Evolutionary conservation across 768 basidiomycete genomes (phyloP), one percentile per base, ranked within the genome.

Genomic region (Xerocomus brunneocitrinus): DNA sequence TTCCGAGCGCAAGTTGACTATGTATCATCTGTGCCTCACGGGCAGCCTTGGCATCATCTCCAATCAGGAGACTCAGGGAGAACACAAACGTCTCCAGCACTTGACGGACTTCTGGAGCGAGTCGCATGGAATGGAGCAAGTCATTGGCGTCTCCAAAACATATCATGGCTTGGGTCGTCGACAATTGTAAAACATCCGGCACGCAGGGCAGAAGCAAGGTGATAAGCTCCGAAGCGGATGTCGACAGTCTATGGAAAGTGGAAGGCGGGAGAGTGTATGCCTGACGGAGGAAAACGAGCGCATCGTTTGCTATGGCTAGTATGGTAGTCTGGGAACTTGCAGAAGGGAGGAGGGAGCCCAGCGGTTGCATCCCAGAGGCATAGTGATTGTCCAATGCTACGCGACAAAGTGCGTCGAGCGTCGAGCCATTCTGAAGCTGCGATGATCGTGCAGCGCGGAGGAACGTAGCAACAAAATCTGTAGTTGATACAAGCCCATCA

Each of bases 1-100:
- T 87, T 19, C 79, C 80, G 30, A 83, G 64, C 9, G 77, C 71
- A 49, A 83, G 64, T 53, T 84, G 85, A 36, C 83, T 79, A 49
- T 87, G 86, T 72, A 87, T 79, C 68, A 87, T 76, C 54, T 88
- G 85, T 14, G 84, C 81, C 68, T 89, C 86, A 52, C 80, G 74
- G n/a, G 82, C 78, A 44, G 75, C 78, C 64, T 85, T 87, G 25
- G 79, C 80, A 52, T 89, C 87, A 58, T 88, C 86, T 36, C 83
- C 84, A 31, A 87, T 74, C 30, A 83, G 60, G 54, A 85, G 73
- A 51, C 79, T 80, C 41, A 89, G 66, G 5, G 82, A 79, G 35
- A 87, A 62, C 4, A 75, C 73, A 59, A 85, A 84, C 10, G 73
- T 72, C 57, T 89, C 85, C 25, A 89, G 64, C 30, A 78, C 76